A percentile compares a stretch with the other conserved stretches of the same genome.
Conservation (phyloP, 192 early-diverging fungal genomes). For the Backusella psychrophila region DNA sequence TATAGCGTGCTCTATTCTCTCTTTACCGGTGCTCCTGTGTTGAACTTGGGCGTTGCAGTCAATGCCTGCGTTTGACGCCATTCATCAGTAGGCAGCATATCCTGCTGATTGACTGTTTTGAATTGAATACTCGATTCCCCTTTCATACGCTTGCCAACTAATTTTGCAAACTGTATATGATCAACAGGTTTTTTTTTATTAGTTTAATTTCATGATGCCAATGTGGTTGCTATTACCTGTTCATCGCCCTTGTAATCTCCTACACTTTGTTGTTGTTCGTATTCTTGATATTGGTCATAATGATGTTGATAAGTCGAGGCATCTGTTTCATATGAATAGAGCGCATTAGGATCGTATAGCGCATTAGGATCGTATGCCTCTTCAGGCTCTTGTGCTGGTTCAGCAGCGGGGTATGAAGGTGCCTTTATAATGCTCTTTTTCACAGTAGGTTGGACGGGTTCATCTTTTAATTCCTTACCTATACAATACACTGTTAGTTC, state of each 20-base stretch:
- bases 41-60: constrained; percentile 20
- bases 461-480: constrained; percentile 8
- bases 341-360: constrained; percentile 29
- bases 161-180: constrained; percentile 9
- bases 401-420: background rate
- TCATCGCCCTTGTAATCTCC: background rate
- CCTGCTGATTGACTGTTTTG: constrained; percentile 26
- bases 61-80: constrained; percentile 18
- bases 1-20: background rate
- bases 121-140: constrained; percentile 23
- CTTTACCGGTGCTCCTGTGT: background rate
- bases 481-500: background rate
- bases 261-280: constrained; percentile 1
- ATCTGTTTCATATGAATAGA: constrained; percentile 29
- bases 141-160: constrained; percentile 26
- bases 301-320: constrained; percentile 22
- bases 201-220: background rate
- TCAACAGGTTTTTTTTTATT: background rate
- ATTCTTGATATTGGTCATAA: constrained; percentile 15
- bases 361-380: constrained; percentile 5
- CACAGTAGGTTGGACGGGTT: background rate
- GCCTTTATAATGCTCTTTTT: background rate
- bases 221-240: background rate
- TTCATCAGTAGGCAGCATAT: constrained; percentile 27
- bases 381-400: background rate